Evolutionary conservation across 2,329 filamentous ascomycete species (phyloP), one percentile per base, ranked within the genome.

Genomic region (Cordyceps farinosa): DNA sequence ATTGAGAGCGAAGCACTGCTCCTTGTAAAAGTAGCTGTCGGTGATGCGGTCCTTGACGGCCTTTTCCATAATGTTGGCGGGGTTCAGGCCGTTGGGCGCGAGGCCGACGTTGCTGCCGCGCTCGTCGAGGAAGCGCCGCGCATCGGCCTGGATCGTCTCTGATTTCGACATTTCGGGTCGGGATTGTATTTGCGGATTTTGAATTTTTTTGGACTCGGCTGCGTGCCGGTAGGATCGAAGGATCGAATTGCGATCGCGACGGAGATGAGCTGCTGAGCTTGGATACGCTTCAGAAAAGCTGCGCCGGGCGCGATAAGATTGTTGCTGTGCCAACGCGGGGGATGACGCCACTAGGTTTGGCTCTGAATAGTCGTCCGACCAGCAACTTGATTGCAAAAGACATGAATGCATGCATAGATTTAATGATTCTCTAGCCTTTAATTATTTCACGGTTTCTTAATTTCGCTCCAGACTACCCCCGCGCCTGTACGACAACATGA

Each of bases 11-110:
- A 98, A 99, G 75, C 95, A 97, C 79, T 97, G 93, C 78, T 98
- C 95, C 77, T 97, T 97, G 90, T 92, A 99, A 80, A 97, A 99
- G 79, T 97, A 96, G 60, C 88, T 91, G 73, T 97, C 92, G 69
- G 93, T 87, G 76, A 99, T 97, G 73, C 95, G 92, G 78, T 99
- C 95, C 73, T 91, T 90, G 68, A 97, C 92, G 47, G 92, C 90
- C 76, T 96, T 97, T 77, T 98, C 94, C 84, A 98, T 90, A 65
- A 98, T 90, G 5, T 90, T 93, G n/a, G 92, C 91, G 1, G 94
- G 94, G 78, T 97, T 97, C 72, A 96, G 89, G 65, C 92, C 92
- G 74, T 94, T 89, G 64, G 86, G 92, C 66, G 95, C 88, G 29
- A 96, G 85, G 42, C 87, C 78, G 52, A 88, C 90, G 13, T 80